A percentile compares a stretch with the other conserved stretches of the same genome.
Conservation (phyloP, 1,284 basidiomycete genomes). For the Naganishia cerealis region DNA sequence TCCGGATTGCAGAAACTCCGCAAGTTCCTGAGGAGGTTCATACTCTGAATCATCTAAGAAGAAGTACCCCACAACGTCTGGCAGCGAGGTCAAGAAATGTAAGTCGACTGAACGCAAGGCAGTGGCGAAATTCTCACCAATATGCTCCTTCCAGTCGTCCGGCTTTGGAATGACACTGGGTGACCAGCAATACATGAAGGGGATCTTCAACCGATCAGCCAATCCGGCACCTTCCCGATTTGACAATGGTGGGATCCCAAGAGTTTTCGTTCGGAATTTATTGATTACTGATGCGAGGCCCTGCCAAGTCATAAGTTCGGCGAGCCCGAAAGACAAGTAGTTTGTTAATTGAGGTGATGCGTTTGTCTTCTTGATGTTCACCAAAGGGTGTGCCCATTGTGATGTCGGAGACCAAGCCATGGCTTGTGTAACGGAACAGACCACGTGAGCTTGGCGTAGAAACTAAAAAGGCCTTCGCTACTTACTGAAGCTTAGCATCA, state of each 20-base stretch:
- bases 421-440: constrained; percentile 49
- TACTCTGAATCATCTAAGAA: constrained; percentile 62
- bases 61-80: constrained; percentile 68
- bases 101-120: background rate
- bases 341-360: constrained; percentile 61
- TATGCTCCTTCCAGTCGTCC: constrained; percentile 58
- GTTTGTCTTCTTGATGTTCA: constrained; percentile 61
- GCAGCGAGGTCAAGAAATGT: background rate
- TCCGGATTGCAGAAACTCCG: constrained; percentile 59
- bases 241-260: constrained; percentile 60
- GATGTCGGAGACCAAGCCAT: constrained; percentile 71
- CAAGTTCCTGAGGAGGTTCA: constrained; percentile 58
- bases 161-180: constrained; percentile 66
- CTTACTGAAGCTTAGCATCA: constrained; percentile 63
- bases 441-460: background rate
- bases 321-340: constrained; percentile 62
- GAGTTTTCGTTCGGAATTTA: constrained; percentile 59
- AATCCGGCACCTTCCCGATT: constrained; percentile 60
- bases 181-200: constrained; percentile 71
- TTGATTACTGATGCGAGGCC: constrained; percentile 65
- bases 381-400: constrained; percentile 65
- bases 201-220: constrained; percentile 63
- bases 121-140: constrained; percentile 13
- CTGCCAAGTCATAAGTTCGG: constrained; percentile 63
- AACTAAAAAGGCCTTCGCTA: constrained; percentile 17